Evolutionary conservation across 768 basidiomycete species (phyloP).

Genomic region (Leccinum broughii): DNA sequence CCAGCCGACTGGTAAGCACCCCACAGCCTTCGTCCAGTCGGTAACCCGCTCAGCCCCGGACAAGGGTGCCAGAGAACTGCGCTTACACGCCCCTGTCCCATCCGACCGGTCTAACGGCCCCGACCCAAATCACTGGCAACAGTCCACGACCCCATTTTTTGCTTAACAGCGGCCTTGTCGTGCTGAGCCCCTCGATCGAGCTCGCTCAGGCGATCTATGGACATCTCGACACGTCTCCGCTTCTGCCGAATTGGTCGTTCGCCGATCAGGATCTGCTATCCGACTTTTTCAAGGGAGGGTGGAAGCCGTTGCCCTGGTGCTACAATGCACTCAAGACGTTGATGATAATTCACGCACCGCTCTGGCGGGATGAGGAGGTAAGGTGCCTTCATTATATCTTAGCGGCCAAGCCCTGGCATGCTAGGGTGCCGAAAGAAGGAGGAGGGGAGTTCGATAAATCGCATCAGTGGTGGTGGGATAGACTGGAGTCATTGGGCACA

Average conservation of each 20-base stretch:
- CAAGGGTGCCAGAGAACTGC: slow-evolving; percentile 89
- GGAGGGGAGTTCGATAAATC: slow-evolving; percentile 50
- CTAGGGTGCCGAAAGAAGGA: slow-evolving; percentile 41
- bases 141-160: slow-evolving; percentile 77
- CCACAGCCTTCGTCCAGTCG: neutral
- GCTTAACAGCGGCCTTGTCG: slow-evolving; percentile 89
- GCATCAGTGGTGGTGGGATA: slow-evolving; percentile 83
- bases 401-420: slow-evolving; percentile 83
- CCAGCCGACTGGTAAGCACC: slow-evolving; percentile 75
- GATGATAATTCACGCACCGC: slow-evolving; percentile 60
- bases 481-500: slow-evolving; percentile 44
- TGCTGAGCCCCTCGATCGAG: slow-evolving; percentile 70
- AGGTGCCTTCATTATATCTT: slow-evolving; percentile 87
- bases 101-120: slow-evolving; percentile 49
- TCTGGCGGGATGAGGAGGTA: slow-evolving; percentile 88
- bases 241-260: slow-evolving; percentile 62
- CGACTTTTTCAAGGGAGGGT: slow-evolving; percentile 72
- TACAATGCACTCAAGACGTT: slow-evolving; percentile 93
- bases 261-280: slow-evolving; percentile 94
- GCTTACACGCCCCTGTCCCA: slow-evolving; percentile 60
- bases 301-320: slow-evolving; percentile 79
- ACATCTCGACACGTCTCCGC: slow-evolving; percentile 46
- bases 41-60: slow-evolving; percentile 6
- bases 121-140: slow-evolving; percentile 37
- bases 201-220: slow-evolving; percentile 53